Conservation (phyloP, 78 protist species). For the Chrysochromulina parva region DNA sequence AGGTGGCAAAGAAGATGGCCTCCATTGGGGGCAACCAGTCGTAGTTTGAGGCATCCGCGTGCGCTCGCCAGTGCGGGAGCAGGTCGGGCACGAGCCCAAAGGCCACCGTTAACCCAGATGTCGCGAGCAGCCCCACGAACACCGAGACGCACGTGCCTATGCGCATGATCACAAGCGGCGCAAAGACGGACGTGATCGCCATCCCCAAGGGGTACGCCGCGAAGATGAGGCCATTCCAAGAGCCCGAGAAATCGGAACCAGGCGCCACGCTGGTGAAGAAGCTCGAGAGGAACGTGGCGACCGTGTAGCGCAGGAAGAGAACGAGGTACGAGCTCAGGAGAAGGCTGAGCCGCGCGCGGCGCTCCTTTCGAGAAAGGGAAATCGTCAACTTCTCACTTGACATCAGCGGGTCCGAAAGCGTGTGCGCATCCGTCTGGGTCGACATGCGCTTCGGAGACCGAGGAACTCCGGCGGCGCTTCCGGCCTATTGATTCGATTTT, state of each 20-base stretch:
- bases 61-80: neutral
- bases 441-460: too few relatives aligned
- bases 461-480: too few relatives aligned
- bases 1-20: neutral
- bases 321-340: neutral
- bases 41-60: neutral
- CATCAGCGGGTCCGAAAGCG: too few relatives aligned
- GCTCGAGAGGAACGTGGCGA: neutral
- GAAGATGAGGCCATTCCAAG: conserved; percentile 15
- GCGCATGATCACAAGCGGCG: neutral
- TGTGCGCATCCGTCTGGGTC: too few relatives aligned
- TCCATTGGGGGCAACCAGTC: neutral
- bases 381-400: too few relatives aligned
- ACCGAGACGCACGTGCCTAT: conserved; percentile 25
- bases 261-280: conserved; percentile 2
- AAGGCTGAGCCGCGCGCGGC: neutral
- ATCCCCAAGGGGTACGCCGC: conserved; percentile 36
- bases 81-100: conserved; percentile 31
- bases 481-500: too few relatives aligned
- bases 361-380: too few relatives aligned
- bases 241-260: neutral
- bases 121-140: neutral
- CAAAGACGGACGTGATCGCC: conserved; percentile 15
- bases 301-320: neutral
- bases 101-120: too few relatives aligned